Percentiles rank a stretch among this genome's conserved stretches.
Conservation (phyloP, 768 basidiomycete genomes). For the Tulasnella sp. region DNA sequence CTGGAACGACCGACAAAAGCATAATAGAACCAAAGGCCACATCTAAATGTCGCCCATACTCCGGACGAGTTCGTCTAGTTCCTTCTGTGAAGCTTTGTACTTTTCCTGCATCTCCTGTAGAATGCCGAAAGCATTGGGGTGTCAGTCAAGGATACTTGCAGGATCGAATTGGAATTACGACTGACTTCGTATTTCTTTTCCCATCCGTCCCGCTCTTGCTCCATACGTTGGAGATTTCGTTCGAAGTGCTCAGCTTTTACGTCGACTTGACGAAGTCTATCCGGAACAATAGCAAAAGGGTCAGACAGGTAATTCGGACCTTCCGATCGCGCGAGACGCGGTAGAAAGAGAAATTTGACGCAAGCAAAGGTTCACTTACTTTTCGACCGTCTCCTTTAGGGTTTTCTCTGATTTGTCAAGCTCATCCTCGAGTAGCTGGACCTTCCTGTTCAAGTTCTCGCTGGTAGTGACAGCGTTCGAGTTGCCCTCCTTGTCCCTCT, state of each 20-base stretch:
- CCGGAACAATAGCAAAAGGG: not conserved
- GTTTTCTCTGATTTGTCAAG: conserved; percentile 94
- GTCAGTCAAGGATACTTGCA: not conserved
- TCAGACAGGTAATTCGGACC: too few relatives aligned
- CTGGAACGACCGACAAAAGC: too few relatives aligned
- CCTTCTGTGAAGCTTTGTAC: conserved; percentile 59
- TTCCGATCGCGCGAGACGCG: too few relatives aligned
- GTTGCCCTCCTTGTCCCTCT: conserved; percentile 52
- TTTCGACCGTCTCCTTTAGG: conserved; percentile 90
- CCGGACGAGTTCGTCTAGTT: conserved; percentile 71
- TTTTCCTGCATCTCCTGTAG: conserved; percentile 58
- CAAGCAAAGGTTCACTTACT: conserved; percentile 56
- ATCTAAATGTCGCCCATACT: conserved; percentile 57
- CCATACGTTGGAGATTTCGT: conserved; percentile 71
- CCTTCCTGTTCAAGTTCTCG: conserved; percentile 69
- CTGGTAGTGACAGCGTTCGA: conserved; percentile 58
- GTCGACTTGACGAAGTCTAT: conserved; percentile 87
- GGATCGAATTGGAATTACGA: conserved; percentile 7
- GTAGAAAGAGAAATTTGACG: too few relatives aligned
- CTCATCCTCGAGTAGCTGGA: conserved; percentile 89
- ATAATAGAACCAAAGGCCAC: too few relatives aligned
- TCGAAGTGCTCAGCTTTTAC: conserved; percentile 99
- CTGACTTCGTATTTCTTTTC: conserved; percentile 91
- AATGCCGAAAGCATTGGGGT: not conserved
- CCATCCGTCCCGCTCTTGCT: conserved; percentile 86